Evolutionary conservation across 352 stramenopile species (phyloP).

Genomic region (Pythium phragmiticola): DNA sequence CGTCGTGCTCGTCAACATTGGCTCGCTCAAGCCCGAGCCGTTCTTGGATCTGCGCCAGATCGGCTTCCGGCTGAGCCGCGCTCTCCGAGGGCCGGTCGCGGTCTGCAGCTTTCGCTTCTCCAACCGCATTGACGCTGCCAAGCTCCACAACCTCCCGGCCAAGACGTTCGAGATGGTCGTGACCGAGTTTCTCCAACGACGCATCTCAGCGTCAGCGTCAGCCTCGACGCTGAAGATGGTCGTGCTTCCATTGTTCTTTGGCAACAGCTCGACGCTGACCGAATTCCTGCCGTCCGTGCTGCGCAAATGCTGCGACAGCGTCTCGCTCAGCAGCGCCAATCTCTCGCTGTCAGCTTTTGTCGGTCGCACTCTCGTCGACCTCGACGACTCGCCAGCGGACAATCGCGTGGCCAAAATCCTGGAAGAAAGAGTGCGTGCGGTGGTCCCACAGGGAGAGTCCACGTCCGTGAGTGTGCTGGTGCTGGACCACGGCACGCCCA

Average conservation of each 20-base stretch:
- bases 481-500: slow-evolving; percentile 76
- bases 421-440: slow-evolving; percentile 41
- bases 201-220: slow-evolving; percentile 5
- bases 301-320: slow-evolving; percentile 38
- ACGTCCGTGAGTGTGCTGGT: slow-evolving; percentile 53
- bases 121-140: slow-evolving; percentile 51
- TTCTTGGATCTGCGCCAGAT: slow-evolving; percentile 77
- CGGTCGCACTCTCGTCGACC: slow-evolving; percentile 59
- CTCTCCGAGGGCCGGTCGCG: slow-evolving; percentile 50
- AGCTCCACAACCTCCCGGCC: slow-evolving; percentile 63
- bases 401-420: slow-evolving; percentile 67
- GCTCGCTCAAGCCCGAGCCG: slow-evolving; percentile 63
- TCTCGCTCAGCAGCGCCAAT: slow-evolving; percentile 1
- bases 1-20: slow-evolving; percentile 73
- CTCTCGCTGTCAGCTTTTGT: slow-evolving; percentile 33
- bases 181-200: slow-evolving; percentile 37
- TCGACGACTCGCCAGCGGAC: slow-evolving; percentile 37
- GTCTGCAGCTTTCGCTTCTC: slow-evolving; percentile 82
- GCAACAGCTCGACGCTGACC: slow-evolving; percentile 68
- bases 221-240: slow-evolving; percentile 33
- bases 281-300: slow-evolving; percentile 71
- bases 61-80: slow-evolving; percentile 59
- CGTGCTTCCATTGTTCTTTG: slow-evolving; percentile 81
- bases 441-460: slow-evolving; percentile 34
- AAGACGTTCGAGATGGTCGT: slow-evolving; percentile 70